Evolutionary conservation across 768 basidiomycete genomes (phyloP).

Genomic region (Nidula microcarpa): DNA sequence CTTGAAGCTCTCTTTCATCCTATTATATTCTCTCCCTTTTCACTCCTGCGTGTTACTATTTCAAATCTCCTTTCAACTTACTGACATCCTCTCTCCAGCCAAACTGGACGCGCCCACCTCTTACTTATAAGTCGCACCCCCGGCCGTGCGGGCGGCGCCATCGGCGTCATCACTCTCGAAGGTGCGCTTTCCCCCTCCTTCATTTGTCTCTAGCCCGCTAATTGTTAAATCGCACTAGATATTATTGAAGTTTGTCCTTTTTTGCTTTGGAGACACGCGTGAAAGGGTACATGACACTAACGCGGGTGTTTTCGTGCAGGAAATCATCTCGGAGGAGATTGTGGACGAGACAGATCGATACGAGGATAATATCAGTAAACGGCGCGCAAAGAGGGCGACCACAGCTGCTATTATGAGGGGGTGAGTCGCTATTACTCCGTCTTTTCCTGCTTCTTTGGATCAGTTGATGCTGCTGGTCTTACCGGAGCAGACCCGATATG

Average conservation of each 20-base stretch:
- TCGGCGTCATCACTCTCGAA: constrained; percentile 91
- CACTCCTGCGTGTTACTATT: too few species aligned
- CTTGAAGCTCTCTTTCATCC: too few species aligned
- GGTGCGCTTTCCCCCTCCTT: constrained; percentile 33
- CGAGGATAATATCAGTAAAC: constrained; percentile 82
- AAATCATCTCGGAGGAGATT: constrained; percentile 95
- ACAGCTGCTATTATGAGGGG: constrained; percentile 79
- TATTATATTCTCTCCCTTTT: too few species aligned
- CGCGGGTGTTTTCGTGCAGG: constrained; percentile 33
- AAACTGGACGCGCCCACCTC: constrained; percentile 93
- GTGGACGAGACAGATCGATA: constrained; percentile 93
- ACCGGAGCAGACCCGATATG: too few species aligned
- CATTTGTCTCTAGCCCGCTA: neutral
- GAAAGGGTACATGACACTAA: neutral
- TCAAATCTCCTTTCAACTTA: too few species aligned
- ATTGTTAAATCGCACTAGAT: constrained; percentile 35
- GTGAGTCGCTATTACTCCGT: constrained; percentile 30
- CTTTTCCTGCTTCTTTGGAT: neutral
- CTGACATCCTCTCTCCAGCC: constrained; percentile 36
- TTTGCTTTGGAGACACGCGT: too few species aligned
- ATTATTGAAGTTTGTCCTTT: constrained; percentile 58
- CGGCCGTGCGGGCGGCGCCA: constrained; percentile 76
- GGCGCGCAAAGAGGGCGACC: constrained; percentile 63
- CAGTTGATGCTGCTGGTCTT: neutral
- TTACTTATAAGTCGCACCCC: constrained; percentile 83